A percentile compares a stretch with the other conserved stretches of the same genome.
phyloP scores from a whole-genome alignment of 768 basidiomycete genomes.

The Mrakia blollopis region DNA sequence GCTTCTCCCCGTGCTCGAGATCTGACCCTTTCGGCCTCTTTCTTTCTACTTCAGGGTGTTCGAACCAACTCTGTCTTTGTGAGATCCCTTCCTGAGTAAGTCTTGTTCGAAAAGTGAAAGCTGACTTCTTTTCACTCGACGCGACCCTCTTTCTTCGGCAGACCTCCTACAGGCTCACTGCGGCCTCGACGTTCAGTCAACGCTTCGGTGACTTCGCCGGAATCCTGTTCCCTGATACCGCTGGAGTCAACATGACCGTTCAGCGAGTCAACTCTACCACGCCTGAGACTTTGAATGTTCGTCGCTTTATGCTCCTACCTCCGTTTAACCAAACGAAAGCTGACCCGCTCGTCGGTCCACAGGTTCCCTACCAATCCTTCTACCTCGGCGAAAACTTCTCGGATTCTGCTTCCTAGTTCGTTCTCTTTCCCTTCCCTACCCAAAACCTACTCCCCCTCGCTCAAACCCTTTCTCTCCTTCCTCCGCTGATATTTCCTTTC shows the following conservation, averaged over 20 bases:
- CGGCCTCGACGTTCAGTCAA: slow-evolving; percentile 53
- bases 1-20: background rate
- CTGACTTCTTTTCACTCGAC: too few relatives aligned
- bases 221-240: slow-evolving; percentile 49
- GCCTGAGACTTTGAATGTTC: slow-evolving; percentile 49
- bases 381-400: slow-evolving; percentile 53
- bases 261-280: slow-evolving; percentile 51
- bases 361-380: slow-evolving; percentile 54
- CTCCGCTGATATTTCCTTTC: background rate
- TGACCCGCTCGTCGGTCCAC: background rate
- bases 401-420: slow-evolving; percentile 7
- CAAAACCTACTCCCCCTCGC: background rate
- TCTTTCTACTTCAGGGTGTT: background rate
- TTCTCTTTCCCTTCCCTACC: too few relatives aligned
- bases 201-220: slow-evolving; percentile 58
- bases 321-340: too few relatives aligned
- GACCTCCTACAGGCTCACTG: slow-evolving; percentile 56
- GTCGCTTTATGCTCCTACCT: background rate
- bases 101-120: background rate
- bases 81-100: too few relatives aligned
- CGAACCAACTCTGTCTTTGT: slow-evolving; percentile 15
- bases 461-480: background rate
- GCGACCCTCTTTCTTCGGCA: background rate
- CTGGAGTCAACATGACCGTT: slow-evolving; percentile 49
- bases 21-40: too few relatives aligned